phyloP scores from a whole-genome alignment of 148 eudicot genomes.

The Chenopodium suecicum region DNA sequence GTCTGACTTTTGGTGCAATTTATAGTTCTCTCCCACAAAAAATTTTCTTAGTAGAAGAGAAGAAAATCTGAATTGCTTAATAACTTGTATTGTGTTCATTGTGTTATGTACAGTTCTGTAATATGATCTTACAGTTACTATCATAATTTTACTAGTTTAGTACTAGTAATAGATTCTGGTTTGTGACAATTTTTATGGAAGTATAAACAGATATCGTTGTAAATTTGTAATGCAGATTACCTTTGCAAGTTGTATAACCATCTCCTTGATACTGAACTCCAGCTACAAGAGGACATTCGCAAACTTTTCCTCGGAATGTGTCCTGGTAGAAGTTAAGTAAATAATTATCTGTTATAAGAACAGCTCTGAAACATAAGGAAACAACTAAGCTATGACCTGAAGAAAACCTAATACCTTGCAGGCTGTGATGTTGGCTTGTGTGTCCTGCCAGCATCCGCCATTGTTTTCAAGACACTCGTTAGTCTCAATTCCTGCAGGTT shows the following conservation, averaged over 20 bases:
- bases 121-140: no score
- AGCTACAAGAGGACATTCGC: constrained; percentile 73
- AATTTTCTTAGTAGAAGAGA: no score
- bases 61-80: no score
- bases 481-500: constrained; percentile 70
- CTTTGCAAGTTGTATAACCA: constrained; percentile 80
- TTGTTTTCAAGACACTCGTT: constrained; percentile 81
- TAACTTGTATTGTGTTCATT: no score
- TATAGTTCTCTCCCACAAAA: neutral
- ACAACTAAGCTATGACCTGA: neutral
- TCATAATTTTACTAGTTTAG: no score
- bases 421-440: constrained; percentile 54
- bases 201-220: neutral
- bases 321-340: constrained; percentile 42
- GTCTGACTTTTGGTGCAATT: neutral
- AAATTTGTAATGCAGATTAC: constrained; percentile 27
- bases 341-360: neutral
- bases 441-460: constrained; percentile 93
- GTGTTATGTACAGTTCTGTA: no score
- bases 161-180: neutral
- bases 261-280: constrained; percentile 90
- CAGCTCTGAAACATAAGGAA: neutral
- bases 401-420: constrained; percentile 52
- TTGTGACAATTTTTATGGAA: neutral
- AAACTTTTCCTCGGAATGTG: constrained; percentile 88